These are phyloP conservation scores for Elongisporangium anandrum DNA, from an alignment of 352 stramenopile species.

Conservation along the genomic window DNA sequence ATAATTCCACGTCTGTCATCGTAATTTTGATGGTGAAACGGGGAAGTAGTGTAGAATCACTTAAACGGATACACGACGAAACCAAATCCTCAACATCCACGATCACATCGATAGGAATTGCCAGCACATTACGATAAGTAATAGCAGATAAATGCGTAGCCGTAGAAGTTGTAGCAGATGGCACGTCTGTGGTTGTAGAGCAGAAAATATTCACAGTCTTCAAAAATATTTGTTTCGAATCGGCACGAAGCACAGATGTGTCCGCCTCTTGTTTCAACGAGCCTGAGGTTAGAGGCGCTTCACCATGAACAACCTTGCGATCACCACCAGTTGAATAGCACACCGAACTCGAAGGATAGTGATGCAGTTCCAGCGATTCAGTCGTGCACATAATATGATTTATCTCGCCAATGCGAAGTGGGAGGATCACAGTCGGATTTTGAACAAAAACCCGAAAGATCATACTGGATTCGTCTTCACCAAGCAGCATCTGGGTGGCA, in stretches of 20 bases:
- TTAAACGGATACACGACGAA: constrained; percentile 35
- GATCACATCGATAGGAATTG: constrained; percentile 35
- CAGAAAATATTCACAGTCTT: constrained; percentile 56
- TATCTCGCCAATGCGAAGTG: constrained; percentile 43
- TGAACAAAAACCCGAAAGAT: constrained; percentile 46
- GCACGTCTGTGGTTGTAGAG: constrained; percentile 4
- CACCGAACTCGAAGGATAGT: constrained; percentile 58
- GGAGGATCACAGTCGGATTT: constrained; percentile 65
- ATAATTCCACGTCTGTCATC: constrained; percentile 22
- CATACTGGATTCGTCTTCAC: constrained; percentile 53
- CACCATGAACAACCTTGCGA: not conserved
- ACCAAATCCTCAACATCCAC: constrained; percentile 71
- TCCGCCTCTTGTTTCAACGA: not conserved
- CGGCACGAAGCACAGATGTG: constrained; percentile 15
- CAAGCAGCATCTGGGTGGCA: constrained; percentile 68
- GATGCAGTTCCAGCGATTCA: constrained; percentile 43
- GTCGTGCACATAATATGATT: constrained; percentile 60
- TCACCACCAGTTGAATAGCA: constrained; percentile 25
- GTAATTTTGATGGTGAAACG: constrained; percentile 48
- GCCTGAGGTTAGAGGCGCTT: not conserved
- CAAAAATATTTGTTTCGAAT: constrained; percentile 39
- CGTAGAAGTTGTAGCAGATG: constrained; percentile 5
- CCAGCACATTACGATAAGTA: constrained; percentile 17
- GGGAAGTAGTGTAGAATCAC: constrained; percentile 34
- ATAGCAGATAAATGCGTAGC: not conserved